Base-by-base conservation (phyloP, 768 basidiomycete species). In the Phlebiopsis gigantea region DNA sequence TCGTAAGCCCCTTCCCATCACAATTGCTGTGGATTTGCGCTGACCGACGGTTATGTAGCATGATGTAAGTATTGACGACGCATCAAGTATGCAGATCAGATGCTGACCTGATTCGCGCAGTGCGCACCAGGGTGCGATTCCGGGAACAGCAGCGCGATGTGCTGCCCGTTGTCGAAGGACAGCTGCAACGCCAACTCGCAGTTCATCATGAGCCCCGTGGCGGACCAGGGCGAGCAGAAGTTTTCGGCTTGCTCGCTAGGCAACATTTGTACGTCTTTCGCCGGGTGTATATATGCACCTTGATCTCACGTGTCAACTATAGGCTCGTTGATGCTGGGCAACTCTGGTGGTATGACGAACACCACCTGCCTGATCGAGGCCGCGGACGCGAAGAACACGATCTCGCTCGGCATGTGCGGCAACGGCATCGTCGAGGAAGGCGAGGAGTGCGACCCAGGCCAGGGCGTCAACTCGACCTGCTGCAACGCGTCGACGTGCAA, bases 381-480 rank as follows among this genome's bases (percentile, higher is more conserved):
- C 67, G 39, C 63, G 29, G 15, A 64, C 62, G 34, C 70, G 71
- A 42, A 66, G 42, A 57, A 75, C 56, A 77, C 75, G 6, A 81
- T 88, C 61, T 79, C 83, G 2, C 73, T 88, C 19, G 77, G 87
- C 62, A 87, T 85, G 84, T 89, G 87, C 64, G 87, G 89, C 25
- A 91, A 92, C 69, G 90, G 90, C 49, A 90, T 92, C 59, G 83
- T 90, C 51, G 89, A 90, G 66, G 68, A 63, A 0, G 92, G 90
- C 28, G 93, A 96, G 72, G 88, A 94, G 39, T 94, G 93, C 67
- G 92, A 96, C 70, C 91, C 92, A 0, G 88, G 88, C 28, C 63
- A 67, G 31, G 85, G 82, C 53, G 66, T 75, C 10, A 73, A 74
- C 43, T 83, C 83, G 4, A 71, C 78, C 1, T 94, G 92, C 72